Percentiles rank a stretch among this genome's conserved stretches.
These are phyloP conservation scores for Scedosporium dehoogii DNA, from an alignment of 2,329 filamentous ascomycete genomes.

Conservation along the genomic window DNA sequence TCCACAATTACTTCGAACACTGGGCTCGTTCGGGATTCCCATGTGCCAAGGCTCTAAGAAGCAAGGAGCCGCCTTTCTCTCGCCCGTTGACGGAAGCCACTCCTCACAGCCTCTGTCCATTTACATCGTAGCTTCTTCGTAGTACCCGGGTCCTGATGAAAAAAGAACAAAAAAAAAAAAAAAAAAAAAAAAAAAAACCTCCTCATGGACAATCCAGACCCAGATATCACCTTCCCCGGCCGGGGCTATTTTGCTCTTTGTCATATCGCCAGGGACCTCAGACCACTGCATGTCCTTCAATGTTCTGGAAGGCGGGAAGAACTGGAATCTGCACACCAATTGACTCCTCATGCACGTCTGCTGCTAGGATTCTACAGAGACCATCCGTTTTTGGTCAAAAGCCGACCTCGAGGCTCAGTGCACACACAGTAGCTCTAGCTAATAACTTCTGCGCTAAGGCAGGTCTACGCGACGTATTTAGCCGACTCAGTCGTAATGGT, in stretches of 20 bases:
- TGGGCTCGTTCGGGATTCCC: too few species aligned
- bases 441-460: not conserved
- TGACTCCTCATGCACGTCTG: not conserved
- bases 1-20: not conserved
- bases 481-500: not conserved
- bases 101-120: too few species aligned
- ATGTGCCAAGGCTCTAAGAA: too few species aligned
- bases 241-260: too few species aligned
- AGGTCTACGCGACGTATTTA: not conserved
- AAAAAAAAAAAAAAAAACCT: too few species aligned
- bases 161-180: too few species aligned
- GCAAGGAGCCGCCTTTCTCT: too few species aligned
- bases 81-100: too few species aligned
- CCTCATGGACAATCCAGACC: too few species aligned
- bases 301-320: not conserved
- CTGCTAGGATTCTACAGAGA: not conserved
- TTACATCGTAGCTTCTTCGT: too few species aligned
- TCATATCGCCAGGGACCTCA: not conserved
- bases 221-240: too few species aligned
- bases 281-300: not conserved
- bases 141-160: too few species aligned
- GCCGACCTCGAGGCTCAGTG: not conserved
- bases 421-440: not conserved
- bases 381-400: not conserved
- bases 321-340: not conserved